Evolutionary conservation across 1,139 yeast genomes (phyloP), one percentile per base, ranked within the genome.

Genomic region (Yamadazyma dendronema): DNA sequence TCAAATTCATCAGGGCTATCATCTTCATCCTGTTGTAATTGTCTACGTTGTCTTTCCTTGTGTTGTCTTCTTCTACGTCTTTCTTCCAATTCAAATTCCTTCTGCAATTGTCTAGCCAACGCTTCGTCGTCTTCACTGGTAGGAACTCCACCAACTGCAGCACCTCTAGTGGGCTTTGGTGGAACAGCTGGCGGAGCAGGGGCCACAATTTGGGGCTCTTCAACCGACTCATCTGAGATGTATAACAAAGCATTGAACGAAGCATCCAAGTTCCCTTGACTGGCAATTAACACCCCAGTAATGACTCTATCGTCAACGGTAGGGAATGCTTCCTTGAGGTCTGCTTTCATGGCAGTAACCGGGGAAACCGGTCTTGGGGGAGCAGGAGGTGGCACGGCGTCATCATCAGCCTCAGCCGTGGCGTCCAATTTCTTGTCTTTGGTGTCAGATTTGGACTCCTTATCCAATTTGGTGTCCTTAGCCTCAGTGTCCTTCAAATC

Each of bases 171-270:
- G 10, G 45, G 40, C 4, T 52, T 50, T 2, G 51, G 47, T 31
- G 44, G 35, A 3, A 43, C 49, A 7, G 40, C 29, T 5, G 36
- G 11, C n/a, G n/a, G n/a, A n/a, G n/a, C 8, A 19, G 22, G 22
- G 9, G 22, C 22, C 5, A 26, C 9, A 36, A 80, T 76, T 39
- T 81, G 84, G 11, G 88, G 82, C 50, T 74, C 74, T 54, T 77
- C 80, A 8, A 72, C 62, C 6, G 95, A 17, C 26, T 45, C 95
- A 62, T 90, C 97, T 11, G 88, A 81, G 43, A 86, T 66, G 48
- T 78, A 87, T 45, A 92, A 67, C 53, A 90, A 66, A 0, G 96
- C 97, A 59, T 84, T 84, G 67, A 90, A 90, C 0, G 97, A 95
- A 0, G 87, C 81, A 50, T 88, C 96, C 24, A 87, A 61, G 33